Percentiles rank a stretch among this genome's conserved stretches.
Evolutionary conservation across 306 rosid genomes (phyloP).

Genomic region (Lotus japonicus): DNA sequence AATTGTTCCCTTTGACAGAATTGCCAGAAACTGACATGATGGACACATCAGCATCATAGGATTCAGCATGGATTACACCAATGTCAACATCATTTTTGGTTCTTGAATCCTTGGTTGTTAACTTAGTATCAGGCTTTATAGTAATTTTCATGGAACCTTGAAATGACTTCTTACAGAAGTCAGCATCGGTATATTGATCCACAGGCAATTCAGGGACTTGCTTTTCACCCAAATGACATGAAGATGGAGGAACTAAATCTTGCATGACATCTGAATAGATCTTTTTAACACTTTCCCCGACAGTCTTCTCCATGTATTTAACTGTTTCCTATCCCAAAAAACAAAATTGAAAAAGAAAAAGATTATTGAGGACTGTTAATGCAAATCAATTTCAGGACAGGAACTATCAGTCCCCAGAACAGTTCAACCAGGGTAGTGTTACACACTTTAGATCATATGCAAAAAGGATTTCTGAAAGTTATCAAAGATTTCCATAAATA

Average conservation of each 20-base stretch:
- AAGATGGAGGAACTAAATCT: conserved; percentile 54
- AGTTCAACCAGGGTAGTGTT: conserved; percentile 4
- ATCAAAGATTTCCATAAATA: not conserved
- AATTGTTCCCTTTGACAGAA: conserved; percentile 14
- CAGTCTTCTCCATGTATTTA: conserved; percentile 69
- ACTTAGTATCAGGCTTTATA: conserved; percentile 15
- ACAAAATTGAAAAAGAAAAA: not conserved
- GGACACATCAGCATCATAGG: conserved; percentile 11
- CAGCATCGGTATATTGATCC: conserved; percentile 27
- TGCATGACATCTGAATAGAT: conserved; percentile 64
- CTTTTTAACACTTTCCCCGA: conserved; percentile 65
- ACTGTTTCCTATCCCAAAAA: conserved; percentile 55
- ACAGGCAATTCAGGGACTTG: conserved; percentile 21
- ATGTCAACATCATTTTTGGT: conserved; percentile 14
- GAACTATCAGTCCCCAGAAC: not conserved
- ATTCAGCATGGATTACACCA: conserved; percentile 14
- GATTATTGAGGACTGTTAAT: not conserved
- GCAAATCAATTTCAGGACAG: not conserved
- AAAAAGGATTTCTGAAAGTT: not conserved
- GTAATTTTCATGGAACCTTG: conserved; percentile 24
- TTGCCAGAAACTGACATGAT: conserved; percentile 19
- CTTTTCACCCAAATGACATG: conserved; percentile 30
- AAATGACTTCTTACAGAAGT: conserved; percentile 24
- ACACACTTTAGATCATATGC: not conserved
- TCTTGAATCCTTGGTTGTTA: conserved; percentile 25